Percentiles rank a stretch among this genome's conserved stretches.
These are phyloP conservation scores for Populus euphratica DNA, from an alignment of 345 rosid genomes.

Conservation along the genomic window DNA sequence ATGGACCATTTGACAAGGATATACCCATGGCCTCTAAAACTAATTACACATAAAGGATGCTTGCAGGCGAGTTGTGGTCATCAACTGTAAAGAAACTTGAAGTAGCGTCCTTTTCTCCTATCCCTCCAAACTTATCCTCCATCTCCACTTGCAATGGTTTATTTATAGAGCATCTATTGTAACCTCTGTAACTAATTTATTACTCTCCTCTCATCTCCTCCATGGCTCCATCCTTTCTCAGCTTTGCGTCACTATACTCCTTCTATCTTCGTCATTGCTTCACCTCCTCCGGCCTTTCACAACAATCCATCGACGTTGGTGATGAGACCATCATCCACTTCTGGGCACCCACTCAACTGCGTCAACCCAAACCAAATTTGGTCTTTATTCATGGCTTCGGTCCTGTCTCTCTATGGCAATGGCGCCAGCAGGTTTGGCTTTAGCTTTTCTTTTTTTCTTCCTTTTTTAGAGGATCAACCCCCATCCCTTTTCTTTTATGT, in stretches of 20 bases:
- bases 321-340: constrained; percentile 57
- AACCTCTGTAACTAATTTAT: neutral
- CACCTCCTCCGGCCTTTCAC: constrained; percentile 54
- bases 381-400: constrained; percentile 89
- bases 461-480: neutral
- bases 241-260: constrained; percentile 55
- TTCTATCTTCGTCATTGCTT: constrained; percentile 73
- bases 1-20: no score
- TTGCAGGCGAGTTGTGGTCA: no score
- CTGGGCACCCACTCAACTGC: constrained; percentile 39
- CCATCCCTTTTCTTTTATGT: no score
- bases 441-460: neutral
- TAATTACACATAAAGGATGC: no score
- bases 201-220: neutral
- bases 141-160: no score
- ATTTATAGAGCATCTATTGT: no score
- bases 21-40: no score
- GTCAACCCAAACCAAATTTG: constrained; percentile 37
- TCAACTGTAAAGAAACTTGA: no score
- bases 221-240: constrained; percentile 54
- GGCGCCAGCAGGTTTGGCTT: constrained; percentile 50
- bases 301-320: constrained; percentile 40
- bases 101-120: no score
- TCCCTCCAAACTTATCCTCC: no score
- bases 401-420: constrained; percentile 70